Conservation (phyloP, 768 basidiomycete genomes). For the Podaxis sp. region DNA sequence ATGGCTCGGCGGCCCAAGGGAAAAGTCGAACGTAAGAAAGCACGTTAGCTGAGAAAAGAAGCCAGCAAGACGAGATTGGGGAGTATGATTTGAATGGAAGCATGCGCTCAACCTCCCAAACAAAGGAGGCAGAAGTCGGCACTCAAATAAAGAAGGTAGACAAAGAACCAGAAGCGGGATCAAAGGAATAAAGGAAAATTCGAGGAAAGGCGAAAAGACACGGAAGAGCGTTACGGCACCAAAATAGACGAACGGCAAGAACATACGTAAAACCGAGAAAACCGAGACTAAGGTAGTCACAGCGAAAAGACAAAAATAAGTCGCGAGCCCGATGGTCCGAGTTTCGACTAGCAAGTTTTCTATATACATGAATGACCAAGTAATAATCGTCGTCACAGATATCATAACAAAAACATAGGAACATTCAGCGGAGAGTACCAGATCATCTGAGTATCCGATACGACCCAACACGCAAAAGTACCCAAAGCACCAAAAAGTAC, state of each 20-base stretch:
- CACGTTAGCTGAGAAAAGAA: background rate
- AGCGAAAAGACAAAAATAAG: background rate
- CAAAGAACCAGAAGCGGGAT: background rate
- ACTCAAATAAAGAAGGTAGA: background rate
- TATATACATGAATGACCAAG: background rate
- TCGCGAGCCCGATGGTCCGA: background rate
- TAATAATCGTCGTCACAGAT: background rate
- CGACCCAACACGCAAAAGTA: background rate
- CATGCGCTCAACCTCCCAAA: background rate
- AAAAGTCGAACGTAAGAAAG: background rate
- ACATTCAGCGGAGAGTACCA: background rate
- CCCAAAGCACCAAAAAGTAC: background rate
- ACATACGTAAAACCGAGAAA: background rate
- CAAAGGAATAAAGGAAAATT: background rate
- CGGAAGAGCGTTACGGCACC: background rate
- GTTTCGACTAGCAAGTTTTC: background rate
- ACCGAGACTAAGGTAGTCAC: background rate
- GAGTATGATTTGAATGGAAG: background rate
- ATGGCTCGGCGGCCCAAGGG: background rate
- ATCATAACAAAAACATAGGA: background rate
- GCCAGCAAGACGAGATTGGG: background rate
- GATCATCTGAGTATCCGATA: background rate
- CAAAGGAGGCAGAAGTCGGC: background rate
- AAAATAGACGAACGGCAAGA: background rate
- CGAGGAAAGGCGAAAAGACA: background rate